phyloP scores from a whole-genome alignment of 345 rosid species.

The Abelmoschus esculentus region DNA sequence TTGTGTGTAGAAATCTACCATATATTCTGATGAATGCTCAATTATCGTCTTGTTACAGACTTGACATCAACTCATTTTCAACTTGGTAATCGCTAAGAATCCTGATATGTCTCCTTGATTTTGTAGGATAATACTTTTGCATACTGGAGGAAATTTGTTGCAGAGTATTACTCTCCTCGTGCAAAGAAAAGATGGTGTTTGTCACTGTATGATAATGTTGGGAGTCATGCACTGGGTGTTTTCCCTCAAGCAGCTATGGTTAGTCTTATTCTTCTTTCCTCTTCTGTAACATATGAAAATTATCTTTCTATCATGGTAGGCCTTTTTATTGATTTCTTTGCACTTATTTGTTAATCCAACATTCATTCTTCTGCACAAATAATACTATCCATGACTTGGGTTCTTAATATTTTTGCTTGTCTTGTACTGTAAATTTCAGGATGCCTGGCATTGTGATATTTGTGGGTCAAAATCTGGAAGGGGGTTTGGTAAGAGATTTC shows the following conservation, averaged over 20 bases:
- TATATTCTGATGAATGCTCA: not conserved
- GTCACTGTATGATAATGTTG: slow-evolving; percentile 79
- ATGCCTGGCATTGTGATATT: slow-evolving; percentile 96
- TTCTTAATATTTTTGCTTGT: not conserved
- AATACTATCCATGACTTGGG: not conserved
- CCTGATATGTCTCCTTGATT: slow-evolving; percentile 17
- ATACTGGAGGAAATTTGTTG: slow-evolving; percentile 92
- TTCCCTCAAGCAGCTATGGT: slow-evolving; percentile 97
- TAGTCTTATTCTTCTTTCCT: slow-evolving; percentile 17
- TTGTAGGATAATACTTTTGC: slow-evolving; percentile 77
- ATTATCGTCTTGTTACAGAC: not conserved
- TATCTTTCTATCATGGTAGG: not conserved
- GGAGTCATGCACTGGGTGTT: slow-evolving; percentile 89
- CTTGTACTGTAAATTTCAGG: slow-evolving; percentile 38
- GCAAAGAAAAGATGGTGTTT: slow-evolving; percentile 99
- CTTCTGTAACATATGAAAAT: not conserved
- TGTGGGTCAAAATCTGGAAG: slow-evolving; percentile 92
- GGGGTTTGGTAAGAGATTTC: slow-evolving; percentile 80
- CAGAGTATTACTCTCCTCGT: slow-evolving; percentile 88
- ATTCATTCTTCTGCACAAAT: not conserved
- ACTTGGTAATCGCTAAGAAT: slow-evolving; percentile 8
- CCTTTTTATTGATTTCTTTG: not conserved
- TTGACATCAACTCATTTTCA: not conserved
- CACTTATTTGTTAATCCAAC: not conserved
- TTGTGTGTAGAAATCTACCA: not conserved